phyloP scores from a whole-genome alignment of 208 protist genomes.

The Leishmania aethiopica region DNA sequence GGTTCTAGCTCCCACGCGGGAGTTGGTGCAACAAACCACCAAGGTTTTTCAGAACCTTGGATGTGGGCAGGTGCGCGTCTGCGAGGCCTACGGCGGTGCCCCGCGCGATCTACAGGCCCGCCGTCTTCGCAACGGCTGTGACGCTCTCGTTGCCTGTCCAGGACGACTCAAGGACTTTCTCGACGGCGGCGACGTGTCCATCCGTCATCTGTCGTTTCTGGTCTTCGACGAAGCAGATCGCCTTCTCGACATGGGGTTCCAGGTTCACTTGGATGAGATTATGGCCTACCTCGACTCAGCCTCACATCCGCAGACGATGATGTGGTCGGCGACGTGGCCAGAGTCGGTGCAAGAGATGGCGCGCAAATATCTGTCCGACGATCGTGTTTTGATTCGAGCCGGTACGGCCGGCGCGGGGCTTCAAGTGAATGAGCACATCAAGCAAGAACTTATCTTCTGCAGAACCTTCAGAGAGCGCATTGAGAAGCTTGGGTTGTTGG shows the following conservation, averaged over 20 bases:
- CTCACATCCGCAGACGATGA: constrained; percentile 92
- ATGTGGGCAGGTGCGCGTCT: constrained; percentile 54
- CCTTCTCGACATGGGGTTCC: constrained; percentile 94
- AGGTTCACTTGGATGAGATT: constrained; percentile 95
- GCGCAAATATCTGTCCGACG: constrained; percentile 76
- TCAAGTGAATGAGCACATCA: constrained; percentile 88
- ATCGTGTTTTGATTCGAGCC: constrained; percentile 86
- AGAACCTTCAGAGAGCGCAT: constrained; percentile 64
- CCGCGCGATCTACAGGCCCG: constrained; percentile 68
- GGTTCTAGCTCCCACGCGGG: constrained; percentile 98
- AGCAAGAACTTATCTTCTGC: constrained; percentile 74
- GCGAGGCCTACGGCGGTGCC: constrained; percentile 83
- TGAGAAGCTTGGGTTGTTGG: constrained; percentile 63
- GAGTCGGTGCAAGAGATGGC: constrained; percentile 81
- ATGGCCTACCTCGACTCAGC: constrained; percentile 73
- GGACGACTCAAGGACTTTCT: constrained; percentile 97
- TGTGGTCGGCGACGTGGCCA: constrained; percentile 98
- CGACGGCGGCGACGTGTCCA: constrained; percentile 86
- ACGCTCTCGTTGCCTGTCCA: constrained; percentile 98
- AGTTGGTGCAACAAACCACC: constrained; percentile 98
- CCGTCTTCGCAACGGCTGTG: constrained; percentile 70
- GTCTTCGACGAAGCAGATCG: constrained; percentile 99
- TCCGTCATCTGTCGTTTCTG: constrained; percentile 93
- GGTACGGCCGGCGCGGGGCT: constrained; percentile 83
- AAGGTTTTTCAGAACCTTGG: constrained; percentile 91